Percentiles rank a stretch among this genome's conserved stretches.
These are phyloP conservation scores for Austropuccinia psidii DNA, from an alignment of 1,284 basidiomycete species.

Conservation along the genomic window DNA sequence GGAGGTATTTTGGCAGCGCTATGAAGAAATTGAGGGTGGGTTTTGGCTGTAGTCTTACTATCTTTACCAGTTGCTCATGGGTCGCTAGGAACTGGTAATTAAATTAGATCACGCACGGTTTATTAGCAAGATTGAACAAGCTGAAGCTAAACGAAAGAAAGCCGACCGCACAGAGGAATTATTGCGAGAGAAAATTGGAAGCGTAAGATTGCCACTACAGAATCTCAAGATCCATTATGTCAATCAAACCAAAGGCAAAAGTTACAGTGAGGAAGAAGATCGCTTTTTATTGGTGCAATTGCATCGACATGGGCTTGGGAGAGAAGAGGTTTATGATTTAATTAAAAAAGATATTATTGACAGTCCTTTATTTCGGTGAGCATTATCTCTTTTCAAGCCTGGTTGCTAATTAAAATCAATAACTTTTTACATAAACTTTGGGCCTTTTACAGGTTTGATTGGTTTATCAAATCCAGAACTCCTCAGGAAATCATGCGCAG, in stretches of 20 bases:
- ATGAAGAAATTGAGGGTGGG: constrained; percentile 71
- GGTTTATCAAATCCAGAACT: constrained; percentile 96
- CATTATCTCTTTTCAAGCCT: no score
- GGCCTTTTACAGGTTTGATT: constrained; percentile 60
- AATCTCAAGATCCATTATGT: constrained; percentile 89
- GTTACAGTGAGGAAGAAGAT: constrained; percentile 94
- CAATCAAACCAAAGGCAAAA: constrained; percentile 81
- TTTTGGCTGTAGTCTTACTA: constrained; percentile 27
- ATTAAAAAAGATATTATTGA: constrained; percentile 95
- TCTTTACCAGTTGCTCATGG: no score
- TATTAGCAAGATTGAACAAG: constrained; percentile 67
- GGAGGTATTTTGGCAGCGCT: constrained; percentile 79
- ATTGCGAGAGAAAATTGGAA: constrained; percentile 68
- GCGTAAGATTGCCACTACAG: constrained; percentile 81
- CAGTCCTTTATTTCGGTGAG: constrained; percentile 76
- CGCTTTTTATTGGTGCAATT: constrained; percentile 86
- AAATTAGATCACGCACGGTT: constrained; percentile 46
- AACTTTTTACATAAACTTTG: not conserved
- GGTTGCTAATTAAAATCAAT: not conserved
- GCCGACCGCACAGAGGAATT: constrained; percentile 47
- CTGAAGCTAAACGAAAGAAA: constrained; percentile 55
- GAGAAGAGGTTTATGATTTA: constrained; percentile 85
- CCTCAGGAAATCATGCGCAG: constrained; percentile 81
- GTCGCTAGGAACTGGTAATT: no score
- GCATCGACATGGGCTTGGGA: constrained; percentile 81